A percentile compares a stretch with the other conserved stretches of the same genome.
phyloP scores from a whole-genome alignment of 2,329 filamentous ascomycete species.

The Paramyrothecium sp. region DNA sequence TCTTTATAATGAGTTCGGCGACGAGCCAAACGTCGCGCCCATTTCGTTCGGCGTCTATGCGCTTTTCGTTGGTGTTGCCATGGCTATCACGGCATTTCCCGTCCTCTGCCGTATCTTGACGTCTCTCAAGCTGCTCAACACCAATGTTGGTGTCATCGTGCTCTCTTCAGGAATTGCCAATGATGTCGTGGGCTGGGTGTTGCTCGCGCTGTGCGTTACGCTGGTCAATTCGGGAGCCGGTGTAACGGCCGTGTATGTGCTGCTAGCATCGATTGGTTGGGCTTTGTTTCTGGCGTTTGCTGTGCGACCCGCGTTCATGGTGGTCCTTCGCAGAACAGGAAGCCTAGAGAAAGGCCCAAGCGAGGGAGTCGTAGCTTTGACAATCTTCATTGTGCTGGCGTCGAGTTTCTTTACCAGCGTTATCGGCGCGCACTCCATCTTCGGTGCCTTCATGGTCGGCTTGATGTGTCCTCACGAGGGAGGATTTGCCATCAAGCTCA shows the following conservation, averaged over 20 bases:
- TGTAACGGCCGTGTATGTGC: conserved; percentile 78
- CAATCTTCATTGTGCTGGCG: conserved; percentile 72
- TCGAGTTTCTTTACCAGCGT: conserved; percentile 83
- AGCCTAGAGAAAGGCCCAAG: conserved; percentile 86
- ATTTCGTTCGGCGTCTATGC: conserved; percentile 55
- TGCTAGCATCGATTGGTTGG: conserved; percentile 74
- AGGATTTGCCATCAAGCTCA: conserved; percentile 86
- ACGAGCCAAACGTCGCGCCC: conserved; percentile 33
- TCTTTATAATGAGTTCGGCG: conserved; percentile 70
- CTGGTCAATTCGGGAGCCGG: conserved; percentile 86
- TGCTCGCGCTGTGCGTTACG: conserved; percentile 89
- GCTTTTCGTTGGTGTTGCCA: conserved; percentile 84
- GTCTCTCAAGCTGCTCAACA: conserved; percentile 81
- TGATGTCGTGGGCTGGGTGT: conserved; percentile 74
- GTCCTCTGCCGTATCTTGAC: conserved; percentile 92
- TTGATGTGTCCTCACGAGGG: conserved; percentile 88
- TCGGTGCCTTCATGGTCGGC: conserved; percentile 87
- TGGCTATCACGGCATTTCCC: conserved; percentile 89
- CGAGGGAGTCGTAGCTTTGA: conserved; percentile 80
- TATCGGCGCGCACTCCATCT: conserved; percentile 92
- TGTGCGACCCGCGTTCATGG: conserved; percentile 73
- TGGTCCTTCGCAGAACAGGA: conserved; percentile 69
- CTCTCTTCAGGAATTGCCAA: conserved; percentile 91
- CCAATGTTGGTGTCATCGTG: conserved; percentile 82
- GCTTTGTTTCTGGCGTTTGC: conserved; percentile 71